Base-by-base conservation (phyloP, 179 eudicot species). In the Drosera spatulata region DNA sequence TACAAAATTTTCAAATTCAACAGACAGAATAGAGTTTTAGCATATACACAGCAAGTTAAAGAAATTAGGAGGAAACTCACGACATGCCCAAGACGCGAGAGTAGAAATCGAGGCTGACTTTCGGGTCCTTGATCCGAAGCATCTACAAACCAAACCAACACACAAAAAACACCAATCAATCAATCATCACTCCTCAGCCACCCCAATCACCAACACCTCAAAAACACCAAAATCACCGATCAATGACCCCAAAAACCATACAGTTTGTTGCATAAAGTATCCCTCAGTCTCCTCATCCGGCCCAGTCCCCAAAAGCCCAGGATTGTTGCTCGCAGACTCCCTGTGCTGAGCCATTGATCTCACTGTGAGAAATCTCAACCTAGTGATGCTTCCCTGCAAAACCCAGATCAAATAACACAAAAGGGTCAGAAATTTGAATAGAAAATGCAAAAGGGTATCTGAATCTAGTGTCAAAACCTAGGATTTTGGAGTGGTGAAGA, bases 11-110 rank as follows among this genome's bases (percentile, higher is more conserved):
- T n/a, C n/a, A n/a, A n/a, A n/a, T n/a, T n/a, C n/a, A 45, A 45
- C 49, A 45, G 49, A 7, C 10, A 45, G 49, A 7, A 10, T 10
- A 45, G 49, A 45, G 49, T 45, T 10, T 45, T 45, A 10, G 10
- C 10, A 45, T n/a, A n/a, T n/a, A n/a, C n/a, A n/a, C n/a, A n/a
- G n/a, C n/a, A n/a, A n/a, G 2, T 41, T 1, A 13, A 12, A 7
- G n/a, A 40, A 59, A 41, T 10, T 13, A 14, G 60, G 40, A 39
- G 12, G 42, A 56, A 53, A 67, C 97, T 88, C 82, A 91, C 97
- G 96, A 85, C 97, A 91, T 85, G 80, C 97, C 97, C 71, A 88
- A 61, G 15, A 91, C 78, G 22, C 90, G 79, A 61, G 97, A 85
- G 68, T 91, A 91, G 76, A 88, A 91, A 42, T 88, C 90, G 64